Base-by-base conservation (phyloP, 257 asterid genomes). In the Solanum boliviense region DNA sequence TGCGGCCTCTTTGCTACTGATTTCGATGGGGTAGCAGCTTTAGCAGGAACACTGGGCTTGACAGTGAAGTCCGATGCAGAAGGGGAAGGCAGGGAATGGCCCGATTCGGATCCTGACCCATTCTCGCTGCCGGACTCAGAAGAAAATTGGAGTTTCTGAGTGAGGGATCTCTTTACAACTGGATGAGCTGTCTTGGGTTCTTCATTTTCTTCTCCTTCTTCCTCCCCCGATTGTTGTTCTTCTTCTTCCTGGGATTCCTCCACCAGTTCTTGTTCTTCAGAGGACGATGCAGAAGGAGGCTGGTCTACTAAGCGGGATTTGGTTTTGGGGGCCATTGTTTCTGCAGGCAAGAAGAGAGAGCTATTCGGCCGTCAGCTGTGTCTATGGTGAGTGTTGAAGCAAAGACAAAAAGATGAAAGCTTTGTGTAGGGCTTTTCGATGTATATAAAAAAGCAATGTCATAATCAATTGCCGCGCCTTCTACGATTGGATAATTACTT, bases 21-120 rank as follows among this genome's bases (percentile, higher is more conserved):
- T 41, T 93, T 92, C 2, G 87, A 35, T 9, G 91, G 68, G 38
- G 65, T 1, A 2, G 15, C 52, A 2, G 15, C 39, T 41, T 65
- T 81, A 6, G 68, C 11, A 11, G 87, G 34, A 60, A 46, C 29
- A 88, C 73, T 87, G 23, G 93, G 93, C 89, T 91, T 91, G 25
- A 92, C 7, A 58, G 88, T 90, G 92, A 89, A 93, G 71, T 86
- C 90, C 4, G 93, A 89, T 18, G 92, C 90, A 84, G 87, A 87
- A 11, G 91, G 91, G 21, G 92, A 91, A n/a, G 78, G 86, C 29
- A 44, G 89, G 29, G 88, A 85, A 25, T 86, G 87, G 6, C 88
- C 91, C 20, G 93, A 89, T 16, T 84, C 93, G 39, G 90, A 88
- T 29, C 73, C 89, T 67, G 60, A 58, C 44, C 39, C 35, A 35